Evolutionary conservation across 2,329 filamentous ascomycete genomes (phyloP), one percentile per base, ranked within the genome.

Genomic region (Tolypocladium tundrense): DNA sequence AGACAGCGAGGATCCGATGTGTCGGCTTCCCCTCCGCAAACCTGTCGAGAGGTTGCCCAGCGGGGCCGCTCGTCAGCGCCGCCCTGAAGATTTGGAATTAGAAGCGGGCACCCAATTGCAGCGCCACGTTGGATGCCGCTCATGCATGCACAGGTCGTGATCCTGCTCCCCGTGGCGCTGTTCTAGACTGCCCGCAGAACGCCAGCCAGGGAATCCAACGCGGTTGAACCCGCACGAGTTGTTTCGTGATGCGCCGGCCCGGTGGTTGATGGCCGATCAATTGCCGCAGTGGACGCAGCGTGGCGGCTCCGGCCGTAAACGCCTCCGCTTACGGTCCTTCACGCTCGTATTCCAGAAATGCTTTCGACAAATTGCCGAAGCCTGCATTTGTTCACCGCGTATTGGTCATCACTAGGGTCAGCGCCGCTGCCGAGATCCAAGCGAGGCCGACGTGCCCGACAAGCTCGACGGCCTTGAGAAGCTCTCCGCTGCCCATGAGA

Each of bases 401-500:
- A 14, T 37, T 51, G 42, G 40, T 41, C 11, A 54, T 57, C 6
- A 35, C 45, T 19, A 39, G 37, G 9, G 48, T 50, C 21, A 63
- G 24, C 21, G 40, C n/a, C 27, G 40, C 33, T n/a, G 40, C 57
- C 40, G 27, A 56, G 11, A 55, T n/a, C 53, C 52, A 61, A 27
- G 62, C 62, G 19, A 62, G 21, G 27, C 54, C 55, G 11, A 53
- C 24, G 40, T 43, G 60, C 13, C 53, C 39, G 13, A 57, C 9
- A 6, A 76, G 58, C 42, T 69, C 63, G 57, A 72, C 63, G 7
- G 69, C 54, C 54, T 65, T 65, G 57, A 70, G 53, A 19, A 67
- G 53, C 40, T 66, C 62, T 21, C 69, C 59, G 39, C 63, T 72
- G 3, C 78, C 74, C 31, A 75, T 61, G 8, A 75, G 67, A 11